Base-by-base conservation (phyloP, 1,284 basidiomycete species). In the Pholiota adiposa region DNA sequence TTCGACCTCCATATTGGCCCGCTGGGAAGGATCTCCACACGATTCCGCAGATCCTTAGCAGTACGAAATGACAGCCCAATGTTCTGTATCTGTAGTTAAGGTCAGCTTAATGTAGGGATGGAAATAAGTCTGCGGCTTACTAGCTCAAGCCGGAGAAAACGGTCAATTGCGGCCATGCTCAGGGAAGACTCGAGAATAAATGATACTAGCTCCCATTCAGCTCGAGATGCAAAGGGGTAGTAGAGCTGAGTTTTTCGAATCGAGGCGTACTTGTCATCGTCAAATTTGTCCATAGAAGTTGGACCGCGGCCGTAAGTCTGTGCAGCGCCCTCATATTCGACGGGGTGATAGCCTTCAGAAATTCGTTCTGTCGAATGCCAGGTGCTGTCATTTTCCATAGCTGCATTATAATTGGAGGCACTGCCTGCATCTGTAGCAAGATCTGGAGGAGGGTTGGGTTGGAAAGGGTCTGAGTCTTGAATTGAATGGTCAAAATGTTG, bases 171-270 rank as follows among this genome's bases (percentile, higher is more conserved):
- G 0, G 52, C 49, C 67, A 72, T 69, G 27, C 70, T 72, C 4
- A 76, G 56, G 16, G 46, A 40, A 11, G 69, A 71, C 0, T 54
- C 57, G 4, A 69, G 53, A 1, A 75, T 56, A 56, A 67, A 75
- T 3, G 50, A 64, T 1, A 63, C 70, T 4, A 73, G 21, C 46
- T 72, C 64, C 73, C 73, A 75, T 48, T 76, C 73, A 5, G 61
- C 59, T n/a, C 51, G 31, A 0, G 61, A 63, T 2, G 67, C 54
- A 60, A 75, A 75, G 14, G 72, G 73, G 58, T 74, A 73, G 52
- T 70, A 75, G 1, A 68, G 44, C 53, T 70, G 68, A 0, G 51
- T 9, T 29, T 55, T 58, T 21, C 67, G 54, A 18, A 65, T 11
- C 0, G 54, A n/a, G 8, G 67, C 59, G 59, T 64, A 66, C 19